Conservation (phyloP, 805 yeast species). For the Sugiyamaella americana region DNA sequence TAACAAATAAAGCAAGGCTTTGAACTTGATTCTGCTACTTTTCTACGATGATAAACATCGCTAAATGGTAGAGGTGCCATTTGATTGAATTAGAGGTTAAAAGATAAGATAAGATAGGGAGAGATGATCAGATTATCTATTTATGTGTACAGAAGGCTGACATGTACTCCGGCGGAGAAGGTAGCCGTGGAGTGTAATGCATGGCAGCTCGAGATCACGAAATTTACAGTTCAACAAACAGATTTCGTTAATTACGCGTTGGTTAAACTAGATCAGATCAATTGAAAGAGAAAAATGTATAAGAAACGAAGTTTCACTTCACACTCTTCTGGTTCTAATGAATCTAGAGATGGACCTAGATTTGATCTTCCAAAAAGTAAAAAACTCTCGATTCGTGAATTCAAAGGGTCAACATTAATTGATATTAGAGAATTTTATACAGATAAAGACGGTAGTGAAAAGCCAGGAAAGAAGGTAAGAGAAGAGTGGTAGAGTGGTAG, state of each 20-base stretch:
- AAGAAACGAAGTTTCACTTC: neutral
- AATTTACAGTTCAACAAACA: too few species aligned
- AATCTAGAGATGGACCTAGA: neutral
- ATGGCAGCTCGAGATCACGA: too few species aligned
- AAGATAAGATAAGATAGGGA: too few species aligned
- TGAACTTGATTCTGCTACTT: constrained; percentile 41
- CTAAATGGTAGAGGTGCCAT: constrained; percentile 26
- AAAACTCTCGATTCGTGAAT: constrained; percentile 66
- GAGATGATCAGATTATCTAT: too few species aligned
- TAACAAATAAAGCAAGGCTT: constrained; percentile 49
- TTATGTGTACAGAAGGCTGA: too few species aligned
- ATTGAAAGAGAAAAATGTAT: neutral
- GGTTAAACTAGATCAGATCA: neutral
- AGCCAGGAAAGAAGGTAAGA: constrained; percentile 72
- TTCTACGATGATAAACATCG: constrained; percentile 41
- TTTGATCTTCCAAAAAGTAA: constrained; percentile 49
- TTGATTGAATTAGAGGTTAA: neutral
- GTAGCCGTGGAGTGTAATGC: too few species aligned
- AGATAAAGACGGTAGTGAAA: constrained; percentile 46
- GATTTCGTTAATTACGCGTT: too few species aligned
- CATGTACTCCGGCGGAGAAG: too few species aligned
- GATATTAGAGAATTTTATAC: constrained; percentile 80
- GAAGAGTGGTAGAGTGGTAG: neutral
- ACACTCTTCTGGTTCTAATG: neutral
- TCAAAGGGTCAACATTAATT: constrained; percentile 58